Conservation (phyloP, 805 yeast genomes). For the Candida palmyrensis region DNA sequence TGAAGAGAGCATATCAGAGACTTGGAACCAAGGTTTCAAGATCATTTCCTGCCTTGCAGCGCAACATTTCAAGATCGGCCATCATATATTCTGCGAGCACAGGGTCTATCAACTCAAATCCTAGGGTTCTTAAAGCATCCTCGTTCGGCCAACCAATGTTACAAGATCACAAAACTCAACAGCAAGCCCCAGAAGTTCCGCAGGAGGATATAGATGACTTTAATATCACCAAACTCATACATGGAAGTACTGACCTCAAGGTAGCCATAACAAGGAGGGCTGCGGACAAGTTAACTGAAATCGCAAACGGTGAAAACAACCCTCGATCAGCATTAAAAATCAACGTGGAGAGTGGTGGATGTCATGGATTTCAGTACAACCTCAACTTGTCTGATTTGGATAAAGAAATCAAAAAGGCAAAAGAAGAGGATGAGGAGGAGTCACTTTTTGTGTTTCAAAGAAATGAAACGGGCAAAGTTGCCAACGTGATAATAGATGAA, state of each 20-base stretch:
- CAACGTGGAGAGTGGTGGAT: constrained; percentile 91
- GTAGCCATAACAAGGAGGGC: constrained; percentile 47
- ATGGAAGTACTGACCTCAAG: constrained; percentile 31
- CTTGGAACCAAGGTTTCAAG: too few relatives aligned
- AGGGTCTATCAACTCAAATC: neutral
- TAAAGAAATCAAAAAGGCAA: constrained; percentile 22
- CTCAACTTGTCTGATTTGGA: constrained; percentile 51
- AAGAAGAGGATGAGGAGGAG: constrained; percentile 27
- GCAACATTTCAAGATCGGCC: too few relatives aligned
- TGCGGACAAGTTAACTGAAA: constrained; percentile 44
- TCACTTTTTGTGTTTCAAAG: constrained; percentile 56
- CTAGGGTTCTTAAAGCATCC: constrained; percentile 22
- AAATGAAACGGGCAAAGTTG: constrained; percentile 40
- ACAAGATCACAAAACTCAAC: constrained; percentile 3
- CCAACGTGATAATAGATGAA: constrained; percentile 73
- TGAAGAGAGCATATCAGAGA: too few relatives aligned
- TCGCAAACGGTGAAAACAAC: constrained; percentile 50
- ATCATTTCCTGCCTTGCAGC: too few relatives aligned
- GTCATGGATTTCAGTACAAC: constrained; percentile 95
- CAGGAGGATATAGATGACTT: constrained; percentile 26
- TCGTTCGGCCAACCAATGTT: constrained; percentile 25
- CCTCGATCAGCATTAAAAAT: constrained; percentile 64
- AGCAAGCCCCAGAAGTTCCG: constrained; percentile 9
- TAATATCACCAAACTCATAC: constrained; percentile 25
- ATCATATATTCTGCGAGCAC: constrained; percentile 2